phyloP scores from a whole-genome alignment of 2,329 filamentous ascomycete genomes.

The Penicillium sp. region DNA sequence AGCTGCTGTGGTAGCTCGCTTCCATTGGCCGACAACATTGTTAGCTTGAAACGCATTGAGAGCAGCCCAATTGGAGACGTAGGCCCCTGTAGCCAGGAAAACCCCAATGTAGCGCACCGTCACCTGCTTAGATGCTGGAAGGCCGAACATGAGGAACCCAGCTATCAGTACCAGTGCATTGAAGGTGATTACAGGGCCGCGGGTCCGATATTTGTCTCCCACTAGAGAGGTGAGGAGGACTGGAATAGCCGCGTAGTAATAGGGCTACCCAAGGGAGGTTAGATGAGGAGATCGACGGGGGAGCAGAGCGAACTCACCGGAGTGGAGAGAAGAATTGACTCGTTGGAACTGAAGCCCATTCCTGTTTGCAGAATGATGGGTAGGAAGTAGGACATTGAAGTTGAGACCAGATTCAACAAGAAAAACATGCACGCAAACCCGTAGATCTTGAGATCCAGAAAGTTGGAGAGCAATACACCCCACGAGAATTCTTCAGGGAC shows the following conservation, averaged over 20 bases:
- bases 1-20: slow-evolving; percentile 61
- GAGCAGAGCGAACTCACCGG: slow-evolving; percentile 39
- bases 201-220: slow-evolving; percentile 59
- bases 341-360: slow-evolving; percentile 53
- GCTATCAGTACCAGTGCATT: slow-evolving; percentile 61
- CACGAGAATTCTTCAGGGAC: slow-evolving; percentile 56
- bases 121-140: slow-evolving; percentile 52
- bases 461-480: slow-evolving; percentile 55
- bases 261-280: slow-evolving; percentile 44
- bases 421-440: slow-evolving; percentile 65
- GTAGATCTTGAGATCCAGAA: slow-evolving; percentile 61
- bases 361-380: slow-evolving; percentile 58
- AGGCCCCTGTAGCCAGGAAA: slow-evolving; percentile 65
- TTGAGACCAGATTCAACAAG: slow-evolving; percentile 62
- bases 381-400: slow-evolving; percentile 63
- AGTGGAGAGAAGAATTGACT: slow-evolving; percentile 61
- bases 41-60: slow-evolving; percentile 63
- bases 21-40: slow-evolving; percentile 65
- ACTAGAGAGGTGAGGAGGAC: slow-evolving; percentile 62
- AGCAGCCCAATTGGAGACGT: slow-evolving; percentile 68
- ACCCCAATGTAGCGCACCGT: slow-evolving; percentile 64
- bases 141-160: slow-evolving; percentile 66
- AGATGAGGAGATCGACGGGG: background rate
- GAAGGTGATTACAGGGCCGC: slow-evolving; percentile 64
- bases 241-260: slow-evolving; percentile 65